These are phyloP conservation scores for Geotrichum cucujoidarum DNA, from an alignment of 1,139 yeast genomes.

Conservation along the genomic window DNA sequence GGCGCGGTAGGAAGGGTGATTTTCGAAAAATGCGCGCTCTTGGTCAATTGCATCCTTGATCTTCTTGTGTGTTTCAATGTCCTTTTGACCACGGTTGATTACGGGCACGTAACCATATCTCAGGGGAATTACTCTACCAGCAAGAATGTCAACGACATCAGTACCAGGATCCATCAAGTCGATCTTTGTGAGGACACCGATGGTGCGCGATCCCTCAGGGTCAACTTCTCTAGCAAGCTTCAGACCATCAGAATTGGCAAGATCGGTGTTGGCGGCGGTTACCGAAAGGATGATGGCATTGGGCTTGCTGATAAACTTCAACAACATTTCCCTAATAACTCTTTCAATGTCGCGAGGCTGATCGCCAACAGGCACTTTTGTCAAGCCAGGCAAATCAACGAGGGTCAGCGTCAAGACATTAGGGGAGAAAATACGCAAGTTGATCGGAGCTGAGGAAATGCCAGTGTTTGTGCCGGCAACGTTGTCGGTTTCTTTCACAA, in stretches of 20 bases:
- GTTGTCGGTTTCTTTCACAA: conserved; percentile 88
- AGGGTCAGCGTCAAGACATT: conserved; percentile 93
- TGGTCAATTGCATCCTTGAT: conserved; percentile 83
- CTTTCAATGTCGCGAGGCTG: conserved; percentile 96
- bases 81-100: conserved; percentile 95
- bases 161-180: conserved; percentile 98
- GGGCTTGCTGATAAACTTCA: conserved; percentile 91
- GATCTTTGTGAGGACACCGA: conserved; percentile 94
- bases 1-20: conserved; percentile 90
- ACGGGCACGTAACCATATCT: conserved; percentile 97
- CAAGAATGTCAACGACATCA: conserved; percentile 94
- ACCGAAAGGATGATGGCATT: conserved; percentile 94
- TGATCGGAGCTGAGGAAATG: conserved; percentile 87
- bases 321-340: conserved; percentile 89
- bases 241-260: conserved; percentile 95
- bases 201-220: conserved; percentile 94
- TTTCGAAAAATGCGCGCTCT: conserved; percentile 76
- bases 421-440: conserved; percentile 90
- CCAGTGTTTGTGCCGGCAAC: conserved; percentile 92
- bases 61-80: conserved; percentile 80
- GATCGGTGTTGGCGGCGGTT: conserved; percentile 94
- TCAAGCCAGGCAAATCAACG: conserved; percentile 94
- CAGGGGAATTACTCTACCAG: conserved; percentile 92
- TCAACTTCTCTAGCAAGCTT: conserved; percentile 96
- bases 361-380: conserved; percentile 99